Evolutionary conservation across 2,329 filamentous ascomycete species (phyloP), one percentile per base, ranked within the genome.

Genomic region (Sarocladium kiliense): DNA sequence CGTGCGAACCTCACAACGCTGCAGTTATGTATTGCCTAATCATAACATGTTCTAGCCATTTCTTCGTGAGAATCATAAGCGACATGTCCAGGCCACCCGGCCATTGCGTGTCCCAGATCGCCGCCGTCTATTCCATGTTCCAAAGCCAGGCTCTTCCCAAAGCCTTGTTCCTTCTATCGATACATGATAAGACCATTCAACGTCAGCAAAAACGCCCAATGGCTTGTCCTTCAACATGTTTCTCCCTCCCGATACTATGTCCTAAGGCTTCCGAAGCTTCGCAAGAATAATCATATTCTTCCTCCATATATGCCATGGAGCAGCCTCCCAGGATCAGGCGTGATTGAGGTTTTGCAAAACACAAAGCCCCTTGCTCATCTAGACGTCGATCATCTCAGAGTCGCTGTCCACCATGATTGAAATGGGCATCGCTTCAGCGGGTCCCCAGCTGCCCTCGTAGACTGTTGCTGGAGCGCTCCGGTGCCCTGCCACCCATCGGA

Each of bases 361-460:
- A 12, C 12, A 32, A 7, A 12, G 30, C 6, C 12, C 12, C 30
- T 6, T 32, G 30, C 6, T 32, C 30, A 6, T 16, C 44, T 49
- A 84, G 54, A 80, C 79, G 61, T 82, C 81, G 16, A 73, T 82
- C 81, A 85, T 85, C 65, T 82, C 80, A 3, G 79, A 81, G 59
- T 84, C 81, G 44, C 63, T 65, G 53, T 74, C 70, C n/a, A 59
- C 59, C 3, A 66, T 63, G 36, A 71, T 68, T 5, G 70, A 69
- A 19, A 71, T 68, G 4, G 70, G 62, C 30, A 74, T 66, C 51
- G 77, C 70, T 54, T 81, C 77, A n/a, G 75, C 86, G 30, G 93
- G 93, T 3, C 94, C 94, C 88, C 92, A 99, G 68, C 90, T 94
- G 59, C 94, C 94, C 73, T 99, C 94, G 63, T 89, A 99, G 54